Evolutionary conservation across 2,329 filamentous ascomycete genomes (phyloP).

Genomic region (Aspergillus neoniger): DNA sequence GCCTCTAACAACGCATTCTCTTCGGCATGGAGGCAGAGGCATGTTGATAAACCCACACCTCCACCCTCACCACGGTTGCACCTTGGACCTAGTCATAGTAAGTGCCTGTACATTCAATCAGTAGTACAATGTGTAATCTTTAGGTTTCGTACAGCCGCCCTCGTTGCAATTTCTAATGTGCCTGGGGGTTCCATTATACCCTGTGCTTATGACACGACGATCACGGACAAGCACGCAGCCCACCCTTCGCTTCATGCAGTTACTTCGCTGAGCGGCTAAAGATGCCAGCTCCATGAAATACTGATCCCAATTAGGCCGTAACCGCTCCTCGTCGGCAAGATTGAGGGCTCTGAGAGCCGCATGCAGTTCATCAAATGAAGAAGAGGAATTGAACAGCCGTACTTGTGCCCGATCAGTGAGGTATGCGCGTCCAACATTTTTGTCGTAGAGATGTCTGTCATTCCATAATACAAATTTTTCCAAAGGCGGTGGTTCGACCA

Average conservation of each 20-base stretch:
- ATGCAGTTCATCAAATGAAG: conserved; percentile 70
- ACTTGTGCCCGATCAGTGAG: conserved; percentile 81
- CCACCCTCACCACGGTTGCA: conserved; percentile 76
- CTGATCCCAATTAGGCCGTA: conserved; percentile 90
- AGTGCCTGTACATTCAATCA: neutral
- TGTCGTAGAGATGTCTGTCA: conserved; percentile 74
- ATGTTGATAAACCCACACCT: conserved; percentile 78
- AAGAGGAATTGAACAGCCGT: conserved; percentile 81
- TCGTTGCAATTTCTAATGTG: conserved; percentile 87
- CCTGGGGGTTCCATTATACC: conserved; percentile 96
- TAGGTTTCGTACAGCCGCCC: conserved; percentile 68
- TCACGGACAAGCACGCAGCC: conserved; percentile 89
- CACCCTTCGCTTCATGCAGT: conserved; percentile 97
- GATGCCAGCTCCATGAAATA: conserved; percentile 99
- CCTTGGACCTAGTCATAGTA: conserved; percentile 53
- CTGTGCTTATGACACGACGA: conserved; percentile 86
- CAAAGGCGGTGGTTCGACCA: conserved; percentile 55
- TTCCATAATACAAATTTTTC: conserved; percentile 63
- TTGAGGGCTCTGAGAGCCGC: conserved; percentile 72
- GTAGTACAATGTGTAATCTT: neutral
- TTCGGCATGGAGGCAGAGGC: conserved; percentile 95
- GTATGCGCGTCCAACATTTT: conserved; percentile 65
- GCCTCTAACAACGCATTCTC: conserved; percentile 96
- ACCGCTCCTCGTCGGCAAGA: conserved; percentile 73
- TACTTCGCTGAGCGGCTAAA: conserved; percentile 83